Percentiles rank a stretch among this genome's conserved stretches.
These are phyloP conservation scores for Tolypocladium album DNA, from an alignment of 2,329 filamentous ascomycete genomes.

Conservation along the genomic window DNA sequence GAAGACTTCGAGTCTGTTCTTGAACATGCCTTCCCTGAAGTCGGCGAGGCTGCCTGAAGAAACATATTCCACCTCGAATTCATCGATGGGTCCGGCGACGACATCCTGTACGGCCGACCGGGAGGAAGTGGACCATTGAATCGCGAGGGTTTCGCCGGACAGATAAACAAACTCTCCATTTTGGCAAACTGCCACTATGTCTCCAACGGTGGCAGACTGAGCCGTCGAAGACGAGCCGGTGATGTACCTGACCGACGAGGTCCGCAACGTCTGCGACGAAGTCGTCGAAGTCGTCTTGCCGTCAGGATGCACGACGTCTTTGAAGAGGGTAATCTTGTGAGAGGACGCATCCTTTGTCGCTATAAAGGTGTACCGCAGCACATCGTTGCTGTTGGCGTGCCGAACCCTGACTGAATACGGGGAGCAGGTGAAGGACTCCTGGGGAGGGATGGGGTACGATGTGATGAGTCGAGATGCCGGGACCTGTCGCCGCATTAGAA, in stretches of 20 bases:
- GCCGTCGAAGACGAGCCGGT: constrained; percentile 18
- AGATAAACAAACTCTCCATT: constrained; percentile 52
- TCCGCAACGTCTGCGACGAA: constrained; percentile 29
- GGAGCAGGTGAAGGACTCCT: constrained; percentile 52
- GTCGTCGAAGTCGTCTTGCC: constrained; percentile 42
- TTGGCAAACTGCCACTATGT: constrained; percentile 45
- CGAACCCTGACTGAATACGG: constrained; percentile 47
- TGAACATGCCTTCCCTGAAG: constrained; percentile 43
- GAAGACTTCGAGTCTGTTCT: constrained; percentile 40
- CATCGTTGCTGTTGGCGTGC: constrained; percentile 32
- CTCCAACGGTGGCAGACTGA: constrained; percentile 15
- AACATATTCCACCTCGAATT: constrained; percentile 38
- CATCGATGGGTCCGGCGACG: constrained; percentile 18
- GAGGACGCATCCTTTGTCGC: constrained; percentile 38
- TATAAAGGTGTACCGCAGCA: constrained; percentile 50
- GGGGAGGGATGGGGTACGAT: constrained; percentile 56
- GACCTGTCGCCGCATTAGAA: constrained; percentile 29
- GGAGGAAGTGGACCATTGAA: constrained; percentile 23
- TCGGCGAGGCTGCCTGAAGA: constrained; percentile 34
- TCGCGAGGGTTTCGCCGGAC: constrained; percentile 37
- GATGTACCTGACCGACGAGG: constrained; percentile 23
- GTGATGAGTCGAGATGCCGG: constrained; percentile 51
- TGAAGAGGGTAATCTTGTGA: constrained; percentile 47
- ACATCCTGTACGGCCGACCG: constrained; percentile 23
- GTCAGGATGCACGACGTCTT: constrained; percentile 40